Base-by-base conservation (phyloP, 768 basidiomycete species). In the Serendipita sp. region DNA sequence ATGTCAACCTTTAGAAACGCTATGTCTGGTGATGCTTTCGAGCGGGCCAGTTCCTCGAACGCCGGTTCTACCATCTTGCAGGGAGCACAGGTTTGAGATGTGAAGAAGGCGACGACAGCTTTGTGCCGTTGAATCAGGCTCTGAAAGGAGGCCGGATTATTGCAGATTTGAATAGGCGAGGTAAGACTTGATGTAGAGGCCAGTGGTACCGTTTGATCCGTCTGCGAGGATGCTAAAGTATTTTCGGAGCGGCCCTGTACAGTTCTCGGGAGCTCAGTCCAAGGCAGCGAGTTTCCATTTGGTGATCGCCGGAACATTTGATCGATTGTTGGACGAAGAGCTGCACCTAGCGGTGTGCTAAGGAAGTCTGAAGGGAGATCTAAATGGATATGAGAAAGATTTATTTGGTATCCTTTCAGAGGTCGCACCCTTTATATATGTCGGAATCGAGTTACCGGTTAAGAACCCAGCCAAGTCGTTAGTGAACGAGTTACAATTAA, bases 401-500 rank as follows among this genome's bases (percentile, higher is more conserved):
- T 15, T 38, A 32, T 11, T 37, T 41, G n/a, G 18, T 47, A 5
- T 8, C 28, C n/a, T 34, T 11, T 58, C 7, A 7, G 5, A 13
- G 32, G 41, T 72, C 77, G 64, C 68, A 86, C 92, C 87, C 75
- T 82, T 88, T 67, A 97, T 89, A 74, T 84, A 92, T 2, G 78
- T 68, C 2, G 93, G 93, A 64, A 96, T 89, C 15, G 83, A 83
- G 2, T 79, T 79, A 34, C 92, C 92, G 0, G 90, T 95, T 56
- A 97, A 74, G 71, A 96, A 93, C 2, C 88, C 92, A 38, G 92
- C 75, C 65, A 84, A 84, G 68, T 95, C 92, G 66, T 86, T 90
- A 2, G 92, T 93, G 68, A 97, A 97, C 1, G 89, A 88, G 73
- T 97, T 97, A 74, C 93, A 96, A 70, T 96, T 96, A 68, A 94